These are phyloP conservation scores for Plasmodium relictum DNA, from an alignment of 169 alveolate species.

Conservation along the genomic window DNA sequence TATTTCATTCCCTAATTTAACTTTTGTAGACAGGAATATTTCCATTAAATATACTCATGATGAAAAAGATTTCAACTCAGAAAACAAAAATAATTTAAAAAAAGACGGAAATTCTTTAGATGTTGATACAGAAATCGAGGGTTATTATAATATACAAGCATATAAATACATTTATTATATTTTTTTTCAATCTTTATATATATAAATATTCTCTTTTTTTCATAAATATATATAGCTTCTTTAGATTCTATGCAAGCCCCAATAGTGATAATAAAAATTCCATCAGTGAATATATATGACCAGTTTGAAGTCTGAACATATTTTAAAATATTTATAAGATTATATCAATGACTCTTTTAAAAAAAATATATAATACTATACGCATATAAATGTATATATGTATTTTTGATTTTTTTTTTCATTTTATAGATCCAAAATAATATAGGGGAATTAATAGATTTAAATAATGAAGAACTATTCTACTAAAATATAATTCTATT, in stretches of 20 bases:
- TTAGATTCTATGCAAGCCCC: slow-evolving; percentile 29
- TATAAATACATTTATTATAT: too few relatives aligned
- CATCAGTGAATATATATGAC: slow-evolving; percentile 29
- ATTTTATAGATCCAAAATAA: slow-evolving; percentile 30
- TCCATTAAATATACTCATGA: slow-evolving; percentile 42
- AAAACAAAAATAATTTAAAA: not conserved
- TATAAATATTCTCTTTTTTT: not conserved
- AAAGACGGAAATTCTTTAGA: slow-evolving; percentile 14
- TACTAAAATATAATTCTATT: slow-evolving; percentile 5
- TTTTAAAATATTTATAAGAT: not conserved
- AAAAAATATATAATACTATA: too few relatives aligned
- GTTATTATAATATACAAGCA: slow-evolving; percentile 5
- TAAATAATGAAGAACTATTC: slow-evolving; percentile 57
- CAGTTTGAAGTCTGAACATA: slow-evolving; percentile 28
- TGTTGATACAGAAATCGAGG: slow-evolving; percentile 47
- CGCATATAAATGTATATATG: not conserved
- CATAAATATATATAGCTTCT: slow-evolving; percentile 13
- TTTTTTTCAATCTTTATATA: too few relatives aligned
- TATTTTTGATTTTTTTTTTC: not conserved
- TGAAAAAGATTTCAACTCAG: not conserved
- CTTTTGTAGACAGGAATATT: slow-evolving; percentile 23
- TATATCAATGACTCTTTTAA: not conserved
- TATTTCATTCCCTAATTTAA: not conserved
- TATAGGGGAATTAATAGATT: slow-evolving; percentile 26
- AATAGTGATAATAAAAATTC: slow-evolving; percentile 46